These are phyloP conservation scores for Puccinellia tenuiflora DNA, from an alignment of 176 grass and related monocot genomes.

Conservation along the genomic window DNA sequence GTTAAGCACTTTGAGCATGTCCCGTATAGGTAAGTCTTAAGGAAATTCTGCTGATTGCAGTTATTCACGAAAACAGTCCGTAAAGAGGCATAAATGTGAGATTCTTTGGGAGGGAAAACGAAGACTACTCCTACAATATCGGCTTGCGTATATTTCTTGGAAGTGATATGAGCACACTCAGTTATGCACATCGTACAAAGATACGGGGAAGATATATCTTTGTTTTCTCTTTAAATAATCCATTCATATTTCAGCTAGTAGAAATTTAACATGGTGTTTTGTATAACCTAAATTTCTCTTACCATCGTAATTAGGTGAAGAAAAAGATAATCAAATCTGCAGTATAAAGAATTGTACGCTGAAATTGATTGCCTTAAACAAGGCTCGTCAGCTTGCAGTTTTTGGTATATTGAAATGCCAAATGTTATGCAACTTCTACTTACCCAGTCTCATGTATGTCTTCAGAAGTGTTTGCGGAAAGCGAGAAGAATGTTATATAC, in stretches of 20 bases:
- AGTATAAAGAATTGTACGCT: conserved; percentile 84
- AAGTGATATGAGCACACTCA: too few species aligned
- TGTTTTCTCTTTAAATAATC: conserved; percentile 10
- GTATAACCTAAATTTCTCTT: conserved; percentile 6
- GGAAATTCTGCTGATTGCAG: too few species aligned
- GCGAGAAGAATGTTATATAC: too few species aligned
- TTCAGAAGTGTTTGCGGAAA: too few species aligned
- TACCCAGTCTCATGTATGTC: conserved; percentile 11
- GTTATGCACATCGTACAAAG: too few species aligned
- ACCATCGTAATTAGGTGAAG: conserved; percentile 54
- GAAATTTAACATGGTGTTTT: background rate
- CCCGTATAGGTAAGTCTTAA: too few species aligned
- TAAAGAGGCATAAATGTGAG: too few species aligned
- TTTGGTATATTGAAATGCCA: conserved; percentile 13
- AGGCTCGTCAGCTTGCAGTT: conserved; percentile 47
- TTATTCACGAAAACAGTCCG: too few species aligned
- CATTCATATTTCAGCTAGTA: background rate
- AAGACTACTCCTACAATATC: too few species aligned
- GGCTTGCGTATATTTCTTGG: too few species aligned
- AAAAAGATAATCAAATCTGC: conserved; percentile 95
- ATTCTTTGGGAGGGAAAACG: too few species aligned
- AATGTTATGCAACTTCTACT: conserved; percentile 11
- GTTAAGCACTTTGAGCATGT: too few species aligned
- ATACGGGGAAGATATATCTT: conserved; percentile 75
- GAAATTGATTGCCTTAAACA: conserved; percentile 99